Evolutionary conservation across 371 early-diverging fungal species (phyloP).

Genomic region (Circinella umbellata): DNA sequence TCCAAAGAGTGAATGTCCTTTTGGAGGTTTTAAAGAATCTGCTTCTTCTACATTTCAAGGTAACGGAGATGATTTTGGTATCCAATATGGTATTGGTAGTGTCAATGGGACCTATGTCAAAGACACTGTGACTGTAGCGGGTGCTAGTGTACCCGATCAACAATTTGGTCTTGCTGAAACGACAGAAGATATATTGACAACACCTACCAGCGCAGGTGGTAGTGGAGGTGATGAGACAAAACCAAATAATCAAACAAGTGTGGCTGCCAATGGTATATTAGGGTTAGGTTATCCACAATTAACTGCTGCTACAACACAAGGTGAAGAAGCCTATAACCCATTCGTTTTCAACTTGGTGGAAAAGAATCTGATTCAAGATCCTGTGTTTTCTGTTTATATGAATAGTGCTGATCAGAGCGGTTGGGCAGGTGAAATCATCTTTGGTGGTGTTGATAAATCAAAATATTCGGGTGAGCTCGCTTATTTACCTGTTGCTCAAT

Average conservation of each 20-base stretch:
- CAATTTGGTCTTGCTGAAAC: slow-evolving; percentile 47
- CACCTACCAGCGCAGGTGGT: slow-evolving; percentile 23
- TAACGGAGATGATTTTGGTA: slow-evolving; percentile 20
- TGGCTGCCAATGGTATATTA: slow-evolving; percentile 51
- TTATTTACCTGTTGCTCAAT: slow-evolving; percentile 50
- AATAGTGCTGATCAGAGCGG: slow-evolving; percentile 31
- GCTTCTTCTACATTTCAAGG: slow-evolving; percentile 28
- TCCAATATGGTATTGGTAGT: slow-evolving; percentile 37
- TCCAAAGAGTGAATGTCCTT: slow-evolving; percentile 25
- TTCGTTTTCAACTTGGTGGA: slow-evolving; percentile 47
- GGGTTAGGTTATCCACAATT: slow-evolving; percentile 53
- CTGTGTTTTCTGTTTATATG: slow-evolving; percentile 49
- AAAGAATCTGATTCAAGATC: slow-evolving; percentile 39
- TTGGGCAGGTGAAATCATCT: slow-evolving; percentile 61
- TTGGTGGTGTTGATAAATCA: slow-evolving; percentile 61
- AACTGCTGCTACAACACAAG: slow-evolving; percentile 38
- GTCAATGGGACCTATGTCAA: slow-evolving; percentile 36
- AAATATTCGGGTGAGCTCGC: slow-evolving; percentile 56
- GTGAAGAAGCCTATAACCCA: slow-evolving; percentile 37
- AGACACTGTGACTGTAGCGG: slow-evolving; percentile 34
- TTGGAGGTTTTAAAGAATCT: slow-evolving; percentile 27
- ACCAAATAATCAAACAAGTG: slow-evolving; percentile 24
- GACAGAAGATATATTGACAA: slow-evolving; percentile 39
- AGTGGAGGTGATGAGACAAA: slow-evolving; percentile 6
- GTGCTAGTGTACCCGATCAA: slow-evolving; percentile 43